phyloP scores from a whole-genome alignment of 2,329 filamentous ascomycete species.

The Gnomoniopsis sp. region DNA sequence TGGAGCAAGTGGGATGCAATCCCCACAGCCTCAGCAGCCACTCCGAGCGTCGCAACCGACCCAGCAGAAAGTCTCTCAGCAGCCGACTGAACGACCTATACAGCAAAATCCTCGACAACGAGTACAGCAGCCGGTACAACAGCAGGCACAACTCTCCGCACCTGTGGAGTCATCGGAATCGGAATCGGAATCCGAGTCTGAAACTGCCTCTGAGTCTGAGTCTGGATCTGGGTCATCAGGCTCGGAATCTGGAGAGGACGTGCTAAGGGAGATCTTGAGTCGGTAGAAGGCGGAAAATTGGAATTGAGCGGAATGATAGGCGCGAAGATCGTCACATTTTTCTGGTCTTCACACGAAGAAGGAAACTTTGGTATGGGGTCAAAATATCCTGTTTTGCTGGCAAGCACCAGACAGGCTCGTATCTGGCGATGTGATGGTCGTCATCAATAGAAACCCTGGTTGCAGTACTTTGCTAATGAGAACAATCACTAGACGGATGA shows the following conservation, averaged over 20 bases:
- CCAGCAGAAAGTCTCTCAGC: not conserved
- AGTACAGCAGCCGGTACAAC: not conserved
- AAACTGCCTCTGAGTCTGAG: not conserved
- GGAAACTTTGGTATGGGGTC: not conserved
- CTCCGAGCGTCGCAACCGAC: not conserved
- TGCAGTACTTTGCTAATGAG: conserved; percentile 7
- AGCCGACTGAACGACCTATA: not conserved
- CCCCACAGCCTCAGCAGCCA: not conserved
- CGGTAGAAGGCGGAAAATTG: not conserved
- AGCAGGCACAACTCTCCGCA: conserved; percentile 3
- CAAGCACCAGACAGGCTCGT: not conserved
- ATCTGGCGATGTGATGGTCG: not conserved
- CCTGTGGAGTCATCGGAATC: not conserved
- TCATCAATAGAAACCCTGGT: not conserved
- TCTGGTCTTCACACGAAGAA: not conserved
- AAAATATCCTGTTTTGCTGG: not conserved
- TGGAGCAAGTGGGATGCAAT: not conserved
- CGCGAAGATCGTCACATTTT: not conserved
- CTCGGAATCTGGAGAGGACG: not conserved
- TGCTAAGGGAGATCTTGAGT: not conserved
- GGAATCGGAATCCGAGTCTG: not conserved
- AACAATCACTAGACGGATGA: conserved; percentile 8
- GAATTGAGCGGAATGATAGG: not conserved
- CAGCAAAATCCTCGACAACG: not conserved
- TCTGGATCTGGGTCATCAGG: not conserved